phyloP scores from a whole-genome alignment of 2,329 filamentous ascomycete species.

The Stagonosporopsis chrysanthemi region DNA sequence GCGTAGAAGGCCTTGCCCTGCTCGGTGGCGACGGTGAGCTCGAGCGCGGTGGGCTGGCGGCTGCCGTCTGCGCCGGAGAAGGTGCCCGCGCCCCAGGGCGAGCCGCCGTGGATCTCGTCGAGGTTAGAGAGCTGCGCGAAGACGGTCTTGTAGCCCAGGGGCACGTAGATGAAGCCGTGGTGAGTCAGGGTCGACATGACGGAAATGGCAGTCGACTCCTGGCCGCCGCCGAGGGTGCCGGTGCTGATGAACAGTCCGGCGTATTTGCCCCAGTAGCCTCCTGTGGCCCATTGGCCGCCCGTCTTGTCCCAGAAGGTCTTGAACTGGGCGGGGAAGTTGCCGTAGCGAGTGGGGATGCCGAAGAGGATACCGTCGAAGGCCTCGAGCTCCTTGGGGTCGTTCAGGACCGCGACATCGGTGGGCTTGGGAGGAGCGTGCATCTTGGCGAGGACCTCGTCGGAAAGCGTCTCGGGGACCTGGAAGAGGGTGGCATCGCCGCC shows the following conservation, averaged over 20 bases:
- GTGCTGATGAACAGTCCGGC: constrained; percentile 91
- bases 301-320: constrained; percentile 93
- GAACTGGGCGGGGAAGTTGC: constrained; percentile 97
- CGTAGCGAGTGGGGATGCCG: constrained; percentile 92
- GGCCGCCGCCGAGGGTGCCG: constrained; percentile 82
- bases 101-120: constrained; percentile 82
- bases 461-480: constrained; percentile 89
- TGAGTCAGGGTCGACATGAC: constrained; percentile 86
- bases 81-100: constrained; percentile 92
- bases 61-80: constrained; percentile 82
- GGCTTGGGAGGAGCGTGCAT: constrained; percentile 88
- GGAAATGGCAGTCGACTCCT: constrained; percentile 85
- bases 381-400: constrained; percentile 68
- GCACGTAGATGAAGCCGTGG: constrained; percentile 97
- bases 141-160: constrained; percentile 85
- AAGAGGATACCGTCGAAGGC: constrained; percentile 88
- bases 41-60: constrained; percentile 76
- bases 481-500: constrained; percentile 83
- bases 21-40: constrained; percentile 78
- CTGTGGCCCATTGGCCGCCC: constrained; percentile 83
- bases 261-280: constrained; percentile 83
- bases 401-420: constrained; percentile 67
- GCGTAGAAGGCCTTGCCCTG: constrained; percentile 90
- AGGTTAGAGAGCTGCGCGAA: constrained; percentile 76
- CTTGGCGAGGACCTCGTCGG: constrained; percentile 82